These are phyloP conservation scores for Mortierella sp. DNA, from an alignment of 371 early-diverging fungal species.

Conservation along the genomic window DNA sequence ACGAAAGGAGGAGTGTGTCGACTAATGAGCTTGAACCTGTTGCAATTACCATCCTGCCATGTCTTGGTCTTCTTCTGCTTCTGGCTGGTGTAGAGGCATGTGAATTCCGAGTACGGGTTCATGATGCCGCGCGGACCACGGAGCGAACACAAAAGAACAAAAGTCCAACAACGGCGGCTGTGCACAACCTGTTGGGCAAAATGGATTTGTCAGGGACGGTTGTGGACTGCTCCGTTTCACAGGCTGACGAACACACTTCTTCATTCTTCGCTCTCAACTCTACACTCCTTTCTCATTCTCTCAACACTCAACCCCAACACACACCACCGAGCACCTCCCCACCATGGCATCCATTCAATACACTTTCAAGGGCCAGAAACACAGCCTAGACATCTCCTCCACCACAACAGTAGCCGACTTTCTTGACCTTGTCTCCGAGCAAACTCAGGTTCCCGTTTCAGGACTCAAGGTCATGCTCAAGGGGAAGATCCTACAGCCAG, in stretches of 20 bases:
- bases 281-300: neutral
- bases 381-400: slow-evolving; percentile 39
- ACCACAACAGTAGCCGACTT: slow-evolving; percentile 52
- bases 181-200: neutral
- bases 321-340: slow-evolving; percentile 43
- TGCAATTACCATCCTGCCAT: slow-evolving; percentile 68
- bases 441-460: slow-evolving; percentile 54
- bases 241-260: slow-evolving; percentile 2
- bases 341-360: slow-evolving; percentile 55
- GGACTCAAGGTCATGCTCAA: slow-evolving; percentile 65
- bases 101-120: slow-evolving; percentile 53
- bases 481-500: slow-evolving; percentile 57
- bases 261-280: neutral
- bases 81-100: slow-evolving; percentile 65
- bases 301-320: slow-evolving; percentile 1
- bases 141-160: neutral
- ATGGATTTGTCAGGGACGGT: too few relatives aligned
- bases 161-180: neutral
- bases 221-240: too few relatives aligned
- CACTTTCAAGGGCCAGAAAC: slow-evolving; percentile 55
- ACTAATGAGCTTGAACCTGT: neutral
- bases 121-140: slow-evolving; percentile 7
- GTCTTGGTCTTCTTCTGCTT: slow-evolving; percentile 70
- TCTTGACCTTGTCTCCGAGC: slow-evolving; percentile 51
- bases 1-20: neutral